Evolutionary conservation across 1,284 basidiomycete genomes (phyloP).

Genomic region (Tylopilus sp.): DNA sequence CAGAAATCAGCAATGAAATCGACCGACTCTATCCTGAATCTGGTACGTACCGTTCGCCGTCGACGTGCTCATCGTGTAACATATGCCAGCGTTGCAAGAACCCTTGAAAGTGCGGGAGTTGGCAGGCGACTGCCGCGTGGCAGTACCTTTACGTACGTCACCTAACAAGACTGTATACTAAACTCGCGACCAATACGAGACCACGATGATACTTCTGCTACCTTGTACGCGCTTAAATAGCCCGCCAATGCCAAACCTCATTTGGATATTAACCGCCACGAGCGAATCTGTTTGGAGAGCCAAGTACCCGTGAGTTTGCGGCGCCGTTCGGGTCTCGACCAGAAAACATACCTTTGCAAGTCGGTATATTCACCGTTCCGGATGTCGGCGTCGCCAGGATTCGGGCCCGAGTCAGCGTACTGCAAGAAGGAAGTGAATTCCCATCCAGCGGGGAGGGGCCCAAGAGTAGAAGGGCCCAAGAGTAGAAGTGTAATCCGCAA

Average conservation of each 20-base stretch:
- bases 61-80: background rate
- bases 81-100: background rate
- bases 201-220: no score
- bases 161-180: no score
- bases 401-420: slow-evolving; percentile 48
- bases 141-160: no score
- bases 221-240: no score
- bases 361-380: slow-evolving; percentile 44
- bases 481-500: slow-evolving; percentile 43
- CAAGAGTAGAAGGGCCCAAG: slow-evolving; percentile 36
- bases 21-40: background rate
- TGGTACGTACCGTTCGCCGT: background rate
- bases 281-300: no score
- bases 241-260: no score
- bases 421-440: slow-evolving; percentile 60
- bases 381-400: slow-evolving; percentile 53
- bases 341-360: no score
- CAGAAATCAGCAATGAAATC: background rate
- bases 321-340: no score
- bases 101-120: background rate
- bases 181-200: no score
- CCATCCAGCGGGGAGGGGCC: slow-evolving; percentile 57
- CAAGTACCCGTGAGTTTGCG: no score
- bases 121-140: background rate
- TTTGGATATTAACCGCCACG: no score